Percentiles rank a stretch among this genome's conserved stretches.
These are phyloP conservation scores for Lecanicillium sp. DNA, from an alignment of 2,329 filamentous ascomycete genomes.

Conservation along the genomic window DNA sequence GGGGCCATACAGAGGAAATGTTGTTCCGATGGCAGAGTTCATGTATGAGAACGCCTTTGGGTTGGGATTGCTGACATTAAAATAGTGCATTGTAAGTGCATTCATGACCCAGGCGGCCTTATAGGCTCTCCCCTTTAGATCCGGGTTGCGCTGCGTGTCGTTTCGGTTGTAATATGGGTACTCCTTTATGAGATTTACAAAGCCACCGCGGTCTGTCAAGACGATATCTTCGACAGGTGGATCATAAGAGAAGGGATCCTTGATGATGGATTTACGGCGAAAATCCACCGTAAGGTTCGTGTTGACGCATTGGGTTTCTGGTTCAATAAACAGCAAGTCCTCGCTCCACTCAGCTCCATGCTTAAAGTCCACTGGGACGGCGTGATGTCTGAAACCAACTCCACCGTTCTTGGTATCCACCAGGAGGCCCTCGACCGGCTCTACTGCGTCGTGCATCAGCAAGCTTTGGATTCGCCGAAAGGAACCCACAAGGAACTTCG, in stretches of 20 bases:
- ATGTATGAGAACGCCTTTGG: not conserved
- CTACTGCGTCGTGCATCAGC: too few species aligned
- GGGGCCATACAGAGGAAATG: too few species aligned
- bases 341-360: conserved; percentile 36
- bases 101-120: conserved; percentile 36
- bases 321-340: conserved; percentile 39
- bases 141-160: conserved; percentile 25
- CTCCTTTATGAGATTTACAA: conserved; percentile 26
- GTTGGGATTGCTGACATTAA: not conserved
- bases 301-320: conserved; percentile 34
- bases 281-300: conserved; percentile 36
- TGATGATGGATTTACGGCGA: conserved; percentile 13
- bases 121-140: conserved; percentile 36
- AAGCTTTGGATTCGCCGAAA: too few species aligned
- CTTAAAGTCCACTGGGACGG: conserved; percentile 20
- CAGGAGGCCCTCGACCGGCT: conserved; percentile 37
- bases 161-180: conserved; percentile 22
- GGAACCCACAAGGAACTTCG: too few species aligned
- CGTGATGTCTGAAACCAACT: conserved; percentile 38
- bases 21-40: not conserved
- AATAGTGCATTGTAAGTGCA: not conserved
- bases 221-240: conserved; percentile 15
- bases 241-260: not conserved
- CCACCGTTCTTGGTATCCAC: conserved; percentile 32
- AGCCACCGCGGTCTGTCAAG: conserved; percentile 35